Base-by-base conservation (phyloP, 2,329 filamentous ascomycete genomes). In the Salinomyces thailandicus region DNA sequence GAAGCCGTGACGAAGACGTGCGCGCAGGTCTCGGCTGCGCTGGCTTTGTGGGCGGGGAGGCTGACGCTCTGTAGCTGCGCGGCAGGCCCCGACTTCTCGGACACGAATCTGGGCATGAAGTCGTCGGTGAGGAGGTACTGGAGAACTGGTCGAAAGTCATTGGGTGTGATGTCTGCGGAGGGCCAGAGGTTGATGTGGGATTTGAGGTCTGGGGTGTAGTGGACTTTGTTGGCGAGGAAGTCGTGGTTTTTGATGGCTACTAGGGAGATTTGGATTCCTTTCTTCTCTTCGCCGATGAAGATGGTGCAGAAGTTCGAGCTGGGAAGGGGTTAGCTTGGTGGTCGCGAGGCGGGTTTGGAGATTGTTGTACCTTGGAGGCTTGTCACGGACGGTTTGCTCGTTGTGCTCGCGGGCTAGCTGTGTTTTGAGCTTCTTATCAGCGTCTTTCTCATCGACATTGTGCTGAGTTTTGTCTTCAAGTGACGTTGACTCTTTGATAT, bases 1-100 rank as follows among this genome's bases (percentile, higher is more conserved):
- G 33, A 32, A 1, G 47, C 47, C 1, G 39, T 38, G 4, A 37
- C 33, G 34, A 46, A 51, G 15, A 44, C 40, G 9, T 26, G 15
- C 19, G 33, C 34, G 31, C 46, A 35, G 5, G 22, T 11, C 17
- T 43, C 33, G 2, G 43, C 42, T n/a, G 37, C 30, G 6, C 18
- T 14, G 18, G 35, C 33, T 35, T 48, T 45, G n/a, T n/a, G n/a
- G n/a, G n/a, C n/a, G n/a, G n/a, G n/a, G n/a, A n/a, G n/a, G n/a
- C n/a, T n/a, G n/a, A n/a, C n/a, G n/a, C n/a, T n/a, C 15, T 37
- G 3, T 14, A 31, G 31, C 8, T 16, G 30, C 16, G 17, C 11
- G 5, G 27, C 11, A n/a, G 35, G 11, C 4, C 16, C 27, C 12
- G 34, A 11, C 16, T 37, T 19, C 33, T 14, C 30, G 18, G 18